Percentiles rank a stretch among this genome's conserved stretches.
phyloP scores from a whole-genome alignment of 805 yeast species.

The Myxozyma geophila region DNA sequence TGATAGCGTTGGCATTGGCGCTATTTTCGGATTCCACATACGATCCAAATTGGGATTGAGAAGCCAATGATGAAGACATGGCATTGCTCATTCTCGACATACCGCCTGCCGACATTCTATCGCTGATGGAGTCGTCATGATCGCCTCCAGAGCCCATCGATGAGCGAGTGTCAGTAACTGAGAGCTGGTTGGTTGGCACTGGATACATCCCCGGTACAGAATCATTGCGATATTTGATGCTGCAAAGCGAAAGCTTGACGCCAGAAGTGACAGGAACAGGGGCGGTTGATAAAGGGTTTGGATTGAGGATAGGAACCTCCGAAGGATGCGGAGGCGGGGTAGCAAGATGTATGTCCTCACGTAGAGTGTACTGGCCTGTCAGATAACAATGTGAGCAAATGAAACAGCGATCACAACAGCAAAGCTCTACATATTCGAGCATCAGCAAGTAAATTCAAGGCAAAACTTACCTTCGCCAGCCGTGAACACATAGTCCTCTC shows the following conservation, averaged over 20 bases:
- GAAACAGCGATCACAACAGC: neutral
- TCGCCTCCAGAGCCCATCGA: conserved; percentile 6
- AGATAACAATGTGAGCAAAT: neutral
- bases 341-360: conserved; percentile 42
- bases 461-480: conserved; percentile 44
- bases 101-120: conserved; percentile 9
- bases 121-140: conserved; percentile 10
- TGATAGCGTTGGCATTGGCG: conserved; percentile 16
- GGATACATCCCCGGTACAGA: conserved; percentile 21
- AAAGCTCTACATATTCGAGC: neutral
- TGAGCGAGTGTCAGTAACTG: conserved; percentile 5
- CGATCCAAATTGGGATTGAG: conserved; percentile 27
- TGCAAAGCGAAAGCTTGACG: conserved; percentile 35
- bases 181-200: conserved; percentile 18
- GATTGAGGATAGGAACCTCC: conserved; percentile 44
- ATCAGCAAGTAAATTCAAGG: neutral
- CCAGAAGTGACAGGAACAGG: conserved; percentile 39
- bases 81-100: conserved; percentile 13
- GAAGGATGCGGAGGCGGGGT: conserved; percentile 48
- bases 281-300: conserved; percentile 47
- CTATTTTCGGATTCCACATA: conserved; percentile 5
- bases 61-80: neutral
- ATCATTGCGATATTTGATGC: conserved; percentile 24
- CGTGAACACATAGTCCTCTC: conserved; percentile 38
- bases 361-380: conserved; percentile 35